phyloP scores from a whole-genome alignment of 768 basidiomycete species.

The Psilocybe tampanensis region DNA sequence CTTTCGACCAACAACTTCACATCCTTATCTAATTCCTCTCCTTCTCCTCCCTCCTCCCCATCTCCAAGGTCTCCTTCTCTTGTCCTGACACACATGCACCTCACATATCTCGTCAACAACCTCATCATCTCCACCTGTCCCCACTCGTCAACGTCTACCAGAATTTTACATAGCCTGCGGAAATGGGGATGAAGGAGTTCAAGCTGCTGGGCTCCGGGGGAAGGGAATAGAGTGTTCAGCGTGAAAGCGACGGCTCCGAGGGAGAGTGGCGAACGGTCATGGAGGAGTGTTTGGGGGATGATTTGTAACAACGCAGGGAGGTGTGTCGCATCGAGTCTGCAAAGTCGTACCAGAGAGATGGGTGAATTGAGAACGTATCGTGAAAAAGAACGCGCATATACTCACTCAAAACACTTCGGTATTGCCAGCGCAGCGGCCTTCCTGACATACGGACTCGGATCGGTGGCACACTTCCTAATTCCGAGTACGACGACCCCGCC shows the following conservation, averaged over 20 bases:
- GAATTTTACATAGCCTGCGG: slow-evolving; percentile 76
- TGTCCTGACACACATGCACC: slow-evolving; percentile 80
- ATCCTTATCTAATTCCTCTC: slow-evolving; percentile 75
- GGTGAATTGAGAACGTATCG: neutral
- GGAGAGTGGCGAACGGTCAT: slow-evolving; percentile 83
- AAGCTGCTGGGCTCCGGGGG: slow-evolving; percentile 45
- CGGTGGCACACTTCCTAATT: slow-evolving; percentile 90
- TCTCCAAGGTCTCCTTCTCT: slow-evolving; percentile 25
- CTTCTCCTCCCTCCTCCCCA: slow-evolving; percentile 16
- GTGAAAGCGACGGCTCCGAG: slow-evolving; percentile 86
- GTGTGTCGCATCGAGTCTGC: slow-evolving; percentile 75
- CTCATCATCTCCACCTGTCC: slow-evolving; percentile 83
- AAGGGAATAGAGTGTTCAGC: slow-evolving; percentile 86
- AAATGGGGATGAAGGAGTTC: slow-evolving; percentile 91
- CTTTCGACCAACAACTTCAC: slow-evolving; percentile 72
- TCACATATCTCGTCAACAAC: slow-evolving; percentile 79
- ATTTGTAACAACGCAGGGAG: slow-evolving; percentile 71
- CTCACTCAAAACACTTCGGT: slow-evolving; percentile 76
- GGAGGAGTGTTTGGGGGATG: slow-evolving; percentile 57
- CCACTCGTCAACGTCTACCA: slow-evolving; percentile 97
- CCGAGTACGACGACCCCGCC: slow-evolving; percentile 83
- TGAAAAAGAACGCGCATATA: neutral
- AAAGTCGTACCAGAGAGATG: neutral
- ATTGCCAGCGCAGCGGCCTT: slow-evolving; percentile 92
- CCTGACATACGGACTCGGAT: slow-evolving; percentile 92